phyloP scores from a whole-genome alignment of 1,284 basidiomycete species.

The Marasmius sp. region DNA sequence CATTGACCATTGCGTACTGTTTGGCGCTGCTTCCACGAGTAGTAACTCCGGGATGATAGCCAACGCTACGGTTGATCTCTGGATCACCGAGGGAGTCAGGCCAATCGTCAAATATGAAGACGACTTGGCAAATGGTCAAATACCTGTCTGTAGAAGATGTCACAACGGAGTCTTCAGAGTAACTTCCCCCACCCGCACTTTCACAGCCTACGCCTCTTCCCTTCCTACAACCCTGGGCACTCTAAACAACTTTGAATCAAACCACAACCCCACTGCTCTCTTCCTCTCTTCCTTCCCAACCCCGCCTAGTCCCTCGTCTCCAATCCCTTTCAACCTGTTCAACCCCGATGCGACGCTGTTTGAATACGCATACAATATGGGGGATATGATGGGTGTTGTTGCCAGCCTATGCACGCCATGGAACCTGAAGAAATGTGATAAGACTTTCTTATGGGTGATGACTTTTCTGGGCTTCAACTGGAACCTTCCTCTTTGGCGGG shows the following conservation, averaged over 20 bases:
- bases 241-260: no score
- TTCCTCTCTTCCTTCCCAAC: background rate
- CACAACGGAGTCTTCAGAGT: no score
- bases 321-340: background rate
- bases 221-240: no score
- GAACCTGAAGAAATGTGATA: slow-evolving; percentile 26
- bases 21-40: slow-evolving; percentile 23
- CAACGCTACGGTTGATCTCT: slow-evolving; percentile 28
- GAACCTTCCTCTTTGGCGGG: no score
- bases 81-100: slow-evolving; percentile 5
- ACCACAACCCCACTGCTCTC: no score
- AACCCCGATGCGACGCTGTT: background rate
- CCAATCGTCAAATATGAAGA: background rate
- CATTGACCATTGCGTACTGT: slow-evolving; percentile 26
- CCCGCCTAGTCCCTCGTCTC: background rate
- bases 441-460: slow-evolving; percentile 9
- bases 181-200: no score
- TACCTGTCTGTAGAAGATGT: no score
- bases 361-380: slow-evolving; percentile 19
- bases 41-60: slow-evolving; percentile 33
- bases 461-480: slow-evolving; percentile 26
- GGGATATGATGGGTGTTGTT: slow-evolving; percentile 15
- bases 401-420: slow-evolving; percentile 26
- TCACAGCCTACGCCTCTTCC: no score
- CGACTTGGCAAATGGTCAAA: background rate